phyloP scores from a whole-genome alignment of 164 flowering plant genomes.

The Cinnamomum chago region DNA sequence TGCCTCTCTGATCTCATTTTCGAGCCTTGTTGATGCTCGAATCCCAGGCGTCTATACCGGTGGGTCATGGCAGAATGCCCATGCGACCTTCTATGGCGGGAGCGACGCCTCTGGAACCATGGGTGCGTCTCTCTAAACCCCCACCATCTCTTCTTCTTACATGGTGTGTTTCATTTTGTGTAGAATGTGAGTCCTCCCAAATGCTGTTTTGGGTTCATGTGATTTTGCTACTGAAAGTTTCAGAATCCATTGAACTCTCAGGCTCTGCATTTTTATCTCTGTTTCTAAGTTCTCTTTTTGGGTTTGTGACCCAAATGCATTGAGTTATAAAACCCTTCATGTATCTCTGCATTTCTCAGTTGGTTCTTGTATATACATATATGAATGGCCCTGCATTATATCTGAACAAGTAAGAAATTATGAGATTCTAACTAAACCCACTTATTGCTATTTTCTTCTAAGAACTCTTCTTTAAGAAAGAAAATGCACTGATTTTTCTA shows the following conservation, averaged over 20 bases:
- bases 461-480: not conserved
- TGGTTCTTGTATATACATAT: too few relatives aligned
- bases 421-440: not conserved
- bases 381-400: not conserved
- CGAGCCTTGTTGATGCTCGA: constrained; percentile 35
- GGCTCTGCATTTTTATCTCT: too few relatives aligned
- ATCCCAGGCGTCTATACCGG: constrained; percentile 69
- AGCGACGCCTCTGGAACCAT: constrained; percentile 90
- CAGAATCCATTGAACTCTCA: too few relatives aligned
- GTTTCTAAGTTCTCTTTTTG: too few relatives aligned
- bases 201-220: too few relatives aligned
- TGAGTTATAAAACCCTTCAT: too few relatives aligned
- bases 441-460: not conserved
- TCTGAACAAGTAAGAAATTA: not conserved
- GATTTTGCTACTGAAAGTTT: too few relatives aligned
- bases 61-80: constrained; percentile 63
- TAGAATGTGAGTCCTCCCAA: too few relatives aligned
- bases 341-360: too few relatives aligned
- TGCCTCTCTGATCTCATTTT: constrained; percentile 18
- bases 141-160: not conserved
- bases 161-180: too few relatives aligned
- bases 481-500: not conserved
- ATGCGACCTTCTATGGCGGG: constrained; percentile 93
- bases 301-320: too few relatives aligned
- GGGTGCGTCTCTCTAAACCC: constrained; percentile 36